Evolutionary conservation across 352 stramenopile species (phyloP), one percentile per base, ranked within the genome.

Genomic region (Peronospora farinosa): DNA sequence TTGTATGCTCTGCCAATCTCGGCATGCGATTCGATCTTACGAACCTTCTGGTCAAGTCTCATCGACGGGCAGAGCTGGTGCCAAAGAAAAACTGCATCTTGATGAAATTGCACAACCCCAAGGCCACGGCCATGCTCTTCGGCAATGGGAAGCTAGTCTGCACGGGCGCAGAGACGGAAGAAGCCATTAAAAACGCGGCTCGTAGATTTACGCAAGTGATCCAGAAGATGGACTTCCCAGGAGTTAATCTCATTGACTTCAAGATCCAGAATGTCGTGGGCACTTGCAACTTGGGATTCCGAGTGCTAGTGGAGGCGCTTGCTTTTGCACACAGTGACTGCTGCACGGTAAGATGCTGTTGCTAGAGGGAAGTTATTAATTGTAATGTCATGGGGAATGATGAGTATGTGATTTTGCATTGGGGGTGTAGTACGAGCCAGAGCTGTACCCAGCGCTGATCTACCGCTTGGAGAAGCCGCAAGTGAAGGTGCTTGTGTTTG

Each of bases 401-500:
- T 5, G 6, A 27, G 23, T 27, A 27, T 27, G 23, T 27, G 23
- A 27, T 27, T 7, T 7, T 27, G 23, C 40, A 30, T 27, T 38
- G 16, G 17, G 49, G 10, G 12, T 51, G 13, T 64, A 94, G 60
- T 99, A 99, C 60, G 97, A 99, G 66, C 97, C 97, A 4, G 97
- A 99, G 66, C 64, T 99, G 28, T 99, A 99, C 60, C 96, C 96
- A 10, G 97, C 96, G 35, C 69, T 99, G 13, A 98, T 99, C 69
- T 99, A 99, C 72, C 84, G 96, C 11, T 82, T 99, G 54, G 78
- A 95, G 13, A 86, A 94, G 42, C 96, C 96, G 19, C 91, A 97
- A 47, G 91, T 99, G 10, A 97, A 99, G 43, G 79, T 99, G n/a
- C 72, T 99, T 16, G 97, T 99, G 46, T 99, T 99, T 72, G 96